Percentiles rank a stretch among this genome's conserved stretches.
phyloP scores from a whole-genome alignment of 805 yeast species.

The Candida railenensis region DNA sequence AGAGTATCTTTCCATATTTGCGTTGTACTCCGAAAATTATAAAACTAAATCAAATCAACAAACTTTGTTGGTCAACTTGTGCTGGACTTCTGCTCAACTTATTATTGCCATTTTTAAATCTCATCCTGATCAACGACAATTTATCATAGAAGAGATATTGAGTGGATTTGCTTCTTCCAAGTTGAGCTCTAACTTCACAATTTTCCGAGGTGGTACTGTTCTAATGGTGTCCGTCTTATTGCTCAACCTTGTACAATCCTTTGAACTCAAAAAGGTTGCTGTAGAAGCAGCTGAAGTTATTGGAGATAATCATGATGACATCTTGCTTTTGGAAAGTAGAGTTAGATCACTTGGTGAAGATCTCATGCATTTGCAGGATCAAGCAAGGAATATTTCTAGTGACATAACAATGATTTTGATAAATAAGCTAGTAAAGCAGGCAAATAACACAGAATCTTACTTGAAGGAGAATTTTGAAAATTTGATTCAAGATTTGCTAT shows the following conservation, averaged over 20 bases:
- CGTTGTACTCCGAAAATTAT: constrained; percentile 32
- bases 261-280: background rate
- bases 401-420: constrained; percentile 25
- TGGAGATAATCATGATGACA: background rate
- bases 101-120: constrained; percentile 33
- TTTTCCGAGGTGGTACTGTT: constrained; percentile 46
- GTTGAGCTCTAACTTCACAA: constrained; percentile 39
- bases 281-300: background rate
- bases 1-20: constrained; percentile 48
- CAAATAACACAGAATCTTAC: constrained; percentile 22
- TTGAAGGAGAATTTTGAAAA: constrained; percentile 46
- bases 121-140: constrained; percentile 52
- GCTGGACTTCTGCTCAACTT: background rate
- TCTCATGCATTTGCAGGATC: background rate
- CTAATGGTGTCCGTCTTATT: constrained; percentile 50
- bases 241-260: constrained; percentile 21
- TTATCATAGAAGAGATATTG: constrained; percentile 61
- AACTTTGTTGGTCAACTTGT: background rate
- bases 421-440: constrained; percentile 12
- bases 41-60: background rate
- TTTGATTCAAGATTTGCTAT: constrained; percentile 55
- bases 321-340: background rate
- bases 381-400: constrained; percentile 15
- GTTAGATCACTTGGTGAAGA: constrained; percentile 3
- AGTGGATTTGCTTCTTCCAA: constrained; percentile 39